Evolutionary conservation across 371 early-diverging fungal species (phyloP).

Genomic region (Lichtheimia hyalospora): DNA sequence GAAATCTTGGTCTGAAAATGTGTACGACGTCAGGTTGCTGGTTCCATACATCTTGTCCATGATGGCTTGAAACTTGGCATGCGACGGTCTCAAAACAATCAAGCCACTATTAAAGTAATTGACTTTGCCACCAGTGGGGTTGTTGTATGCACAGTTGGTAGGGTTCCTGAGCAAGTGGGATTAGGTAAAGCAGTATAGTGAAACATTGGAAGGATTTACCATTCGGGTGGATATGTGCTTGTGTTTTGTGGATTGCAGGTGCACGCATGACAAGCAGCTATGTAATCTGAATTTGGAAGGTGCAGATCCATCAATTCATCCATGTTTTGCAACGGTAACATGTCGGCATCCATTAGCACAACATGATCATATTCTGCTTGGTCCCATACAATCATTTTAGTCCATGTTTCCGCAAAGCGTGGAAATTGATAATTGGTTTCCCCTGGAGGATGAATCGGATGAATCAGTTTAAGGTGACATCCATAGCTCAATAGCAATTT

Average conservation of each 20-base stretch:
- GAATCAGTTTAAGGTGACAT: slow-evolving; percentile 56
- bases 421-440: slow-evolving; percentile 39
- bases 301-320: slow-evolving; percentile 60
- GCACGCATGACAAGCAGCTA: slow-evolving; percentile 46
- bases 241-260: slow-evolving; percentile 45
- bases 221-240: slow-evolving; percentile 31
- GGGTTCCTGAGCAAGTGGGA: slow-evolving; percentile 30
- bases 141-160: slow-evolving; percentile 39
- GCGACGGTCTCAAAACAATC: slow-evolving; percentile 39
- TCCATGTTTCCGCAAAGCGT: slow-evolving; percentile 60
- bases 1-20: slow-evolving; percentile 54
- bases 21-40: slow-evolving; percentile 17
- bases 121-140: slow-evolving; percentile 1
- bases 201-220: slow-evolving; percentile 20
- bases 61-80: slow-evolving; percentile 25
- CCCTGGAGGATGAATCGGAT: slow-evolving; percentile 77
- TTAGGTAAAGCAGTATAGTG: neutral
- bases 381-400: slow-evolving; percentile 83
- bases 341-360: slow-evolving; percentile 86
- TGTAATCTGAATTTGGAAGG: slow-evolving; percentile 11
- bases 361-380: slow-evolving; percentile 59
- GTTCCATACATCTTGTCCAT: slow-evolving; percentile 10
- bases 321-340: slow-evolving; percentile 72
- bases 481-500: slow-evolving; percentile 32
- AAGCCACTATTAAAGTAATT: slow-evolving; percentile 54